Percentiles rank a stretch among this genome's conserved stretches.
Conservation (phyloP, 192 early-diverging fungal species). For the Backusella macrospora region DNA sequence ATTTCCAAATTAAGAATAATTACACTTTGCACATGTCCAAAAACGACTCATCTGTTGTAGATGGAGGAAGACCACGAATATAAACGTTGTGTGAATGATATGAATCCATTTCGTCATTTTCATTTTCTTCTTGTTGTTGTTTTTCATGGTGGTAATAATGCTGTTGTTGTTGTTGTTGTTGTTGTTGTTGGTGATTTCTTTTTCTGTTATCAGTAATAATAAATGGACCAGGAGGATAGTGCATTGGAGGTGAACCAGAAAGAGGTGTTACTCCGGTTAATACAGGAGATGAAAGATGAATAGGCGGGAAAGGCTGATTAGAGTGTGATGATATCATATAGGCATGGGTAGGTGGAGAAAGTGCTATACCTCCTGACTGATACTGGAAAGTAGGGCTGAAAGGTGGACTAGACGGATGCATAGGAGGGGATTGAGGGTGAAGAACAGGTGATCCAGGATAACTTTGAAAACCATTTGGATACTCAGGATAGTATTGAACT, state of each 20-base stretch:
- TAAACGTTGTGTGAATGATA: conserved; percentile 75
- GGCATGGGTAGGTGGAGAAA: conserved; percentile 43
- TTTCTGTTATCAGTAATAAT: conserved; percentile 19
- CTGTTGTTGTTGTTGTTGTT: conserved; percentile 24
- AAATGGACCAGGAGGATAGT: conserved; percentile 20
- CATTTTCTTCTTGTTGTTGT: conserved; percentile 12
- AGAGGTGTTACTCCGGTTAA: conserved; percentile 39
- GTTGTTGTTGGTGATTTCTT: not conserved
- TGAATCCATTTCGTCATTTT: conserved; percentile 8
- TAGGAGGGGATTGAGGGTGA: conserved; percentile 49
- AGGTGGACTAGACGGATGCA: conserved; percentile 46
- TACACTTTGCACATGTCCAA: conserved; percentile 64
- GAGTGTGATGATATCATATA: conserved; percentile 45
- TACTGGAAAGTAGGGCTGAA: conserved; percentile 46
- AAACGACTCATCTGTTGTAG: conserved; percentile 71
- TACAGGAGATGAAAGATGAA: conserved; percentile 48
- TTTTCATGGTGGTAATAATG: conserved; percentile 19
- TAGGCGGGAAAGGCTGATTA: conserved; percentile 36
- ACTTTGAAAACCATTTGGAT: conserved; percentile 39
- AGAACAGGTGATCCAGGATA: conserved; percentile 50
- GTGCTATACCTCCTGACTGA: conserved; percentile 33
- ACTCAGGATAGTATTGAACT: conserved; percentile 46
- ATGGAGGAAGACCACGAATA: conserved; percentile 71
- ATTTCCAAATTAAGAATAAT: conserved; percentile 34
- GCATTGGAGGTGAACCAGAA: conserved; percentile 33